Evolutionary conservation across 2,329 filamentous ascomycete genomes (phyloP), one percentile per base, ranked within the genome.

Genomic region (Parascedosporium putredinis): DNA sequence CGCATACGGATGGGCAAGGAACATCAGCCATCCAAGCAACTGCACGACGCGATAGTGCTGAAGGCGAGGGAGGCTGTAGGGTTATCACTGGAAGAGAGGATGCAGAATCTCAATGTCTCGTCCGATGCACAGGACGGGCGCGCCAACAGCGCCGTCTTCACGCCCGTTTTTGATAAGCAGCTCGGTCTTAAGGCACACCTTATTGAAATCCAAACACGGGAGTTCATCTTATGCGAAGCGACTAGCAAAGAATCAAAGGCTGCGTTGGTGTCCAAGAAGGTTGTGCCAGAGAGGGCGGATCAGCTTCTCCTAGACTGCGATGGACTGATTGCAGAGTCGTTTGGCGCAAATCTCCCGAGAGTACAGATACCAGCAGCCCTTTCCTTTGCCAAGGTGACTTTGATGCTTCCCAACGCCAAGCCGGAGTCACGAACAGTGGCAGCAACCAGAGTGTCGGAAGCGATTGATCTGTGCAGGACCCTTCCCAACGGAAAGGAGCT

Each of bases 31-130:
- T 23, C 46, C 5, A 49, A 54, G 5, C 49, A 22, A 23, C 24
- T 57, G 9, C 53, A 53, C 22, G 49, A 52, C 12, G 45, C 45
- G 18, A 47, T 47, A 2, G 14, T 36, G 14, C 27, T 22, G n/a
- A 16, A 8, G 16, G 18, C 18, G 45, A 20, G 45, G 18, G 9
- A 22, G 29, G 14, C 34, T 12, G 31, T 14, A 20, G 12, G 16
- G 12, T 12, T 12, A 5, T 36, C 20, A 2, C 24, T 46, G 3
- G 9, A 31, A 8, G n/a, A 16, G 25, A n/a, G 14, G 14, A 46
- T 46, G 44, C 9, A 34, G 6, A 27, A 10, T 10, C 25, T 46
- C 29, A 12, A 16, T 3, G 12, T 45, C 23, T 24, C 31, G 16
- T 25, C 44, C 14, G n/a, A 12, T 8, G n/a, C 33, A 8, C 33